phyloP scores from a whole-genome alignment of 2,329 filamentous ascomycete species.

The Botryotinia calthae region DNA sequence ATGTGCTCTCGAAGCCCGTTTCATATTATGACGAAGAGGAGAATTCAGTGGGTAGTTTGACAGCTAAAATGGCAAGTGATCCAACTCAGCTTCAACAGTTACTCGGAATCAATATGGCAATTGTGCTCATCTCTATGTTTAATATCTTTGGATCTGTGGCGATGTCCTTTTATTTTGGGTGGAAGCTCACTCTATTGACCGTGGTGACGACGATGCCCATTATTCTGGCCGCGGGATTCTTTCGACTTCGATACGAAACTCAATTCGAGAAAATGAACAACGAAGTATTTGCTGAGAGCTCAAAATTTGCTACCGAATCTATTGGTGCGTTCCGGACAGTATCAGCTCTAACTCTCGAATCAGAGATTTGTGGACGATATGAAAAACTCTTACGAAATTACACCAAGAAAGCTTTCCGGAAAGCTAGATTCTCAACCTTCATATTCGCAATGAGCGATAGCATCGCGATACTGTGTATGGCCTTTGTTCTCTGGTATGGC shows the following conservation, averaged over 20 bases:
- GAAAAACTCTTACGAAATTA: conserved; percentile 47
- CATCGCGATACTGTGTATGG: conserved; percentile 56
- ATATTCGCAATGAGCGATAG: conserved; percentile 55
- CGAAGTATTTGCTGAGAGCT: conserved; percentile 57
- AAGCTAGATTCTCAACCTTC: conserved; percentile 48
- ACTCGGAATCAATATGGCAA: conserved; percentile 48
- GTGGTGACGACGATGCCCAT: conserved; percentile 57
- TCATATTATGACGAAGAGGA: conserved; percentile 45
- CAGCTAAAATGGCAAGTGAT: conserved; percentile 47
- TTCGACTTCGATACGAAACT: conserved; percentile 52
- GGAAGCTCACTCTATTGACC: conserved; percentile 71
- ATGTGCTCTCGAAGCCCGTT: conserved; percentile 44
- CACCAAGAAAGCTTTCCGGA: conserved; percentile 47
- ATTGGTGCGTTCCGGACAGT: conserved; percentile 64
- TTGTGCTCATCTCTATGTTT: conserved; percentile 63
- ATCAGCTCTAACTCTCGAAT: conserved; percentile 59
- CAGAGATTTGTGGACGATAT: conserved; percentile 53
- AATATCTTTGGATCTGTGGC: conserved; percentile 62
- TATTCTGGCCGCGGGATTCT: conserved; percentile 46
- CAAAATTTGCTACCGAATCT: conserved; percentile 61
- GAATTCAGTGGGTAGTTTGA: conserved; percentile 49
- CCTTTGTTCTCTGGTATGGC: conserved; percentile 52
- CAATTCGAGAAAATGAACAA: conserved; percentile 57
- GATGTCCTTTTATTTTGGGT: conserved; percentile 70
- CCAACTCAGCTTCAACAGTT: conserved; percentile 51